phyloP scores from a whole-genome alignment of 768 basidiomycete genomes.

The Trametes cingulata region DNA sequence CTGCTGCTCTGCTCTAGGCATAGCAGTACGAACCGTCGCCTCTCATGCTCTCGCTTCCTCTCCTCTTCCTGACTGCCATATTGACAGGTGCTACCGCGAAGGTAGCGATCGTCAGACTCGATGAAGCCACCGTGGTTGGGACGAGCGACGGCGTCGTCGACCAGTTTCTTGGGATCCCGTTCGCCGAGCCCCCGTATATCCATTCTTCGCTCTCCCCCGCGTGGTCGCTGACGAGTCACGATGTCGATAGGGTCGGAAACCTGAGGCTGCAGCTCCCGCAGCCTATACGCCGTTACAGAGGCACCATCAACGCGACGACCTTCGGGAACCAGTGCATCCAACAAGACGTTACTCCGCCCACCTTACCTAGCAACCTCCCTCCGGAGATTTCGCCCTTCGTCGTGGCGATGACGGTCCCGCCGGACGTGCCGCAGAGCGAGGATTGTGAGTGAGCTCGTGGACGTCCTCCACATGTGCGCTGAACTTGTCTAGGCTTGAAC shows the following conservation, averaged over 20 bases:
- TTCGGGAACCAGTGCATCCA: slow-evolving; percentile 52
- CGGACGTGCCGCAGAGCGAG: slow-evolving; percentile 11
- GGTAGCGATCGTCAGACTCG: slow-evolving; percentile 8
- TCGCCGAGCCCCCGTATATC: slow-evolving; percentile 55
- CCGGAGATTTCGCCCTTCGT: slow-evolving; percentile 30
- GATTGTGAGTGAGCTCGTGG: slow-evolving; percentile 3
- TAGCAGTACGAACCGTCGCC: neutral
- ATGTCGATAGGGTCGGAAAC: slow-evolving; percentile 34
- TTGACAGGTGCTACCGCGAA: neutral
- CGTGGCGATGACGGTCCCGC: neutral
- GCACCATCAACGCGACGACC: slow-evolving; percentile 38
- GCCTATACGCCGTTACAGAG: slow-evolving; percentile 37
- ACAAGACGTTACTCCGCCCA: slow-evolving; percentile 38
- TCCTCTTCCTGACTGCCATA: neutral
- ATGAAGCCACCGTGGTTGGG: slow-evolving; percentile 49
- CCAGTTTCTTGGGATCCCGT: slow-evolving; percentile 56
- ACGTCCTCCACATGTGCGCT: neutral
- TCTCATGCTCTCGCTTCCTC: neutral
- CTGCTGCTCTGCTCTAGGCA: neutral
- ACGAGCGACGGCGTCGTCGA: slow-evolving; percentile 33
- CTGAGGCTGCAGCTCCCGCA: slow-evolving; percentile 48
- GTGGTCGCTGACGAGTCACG: slow-evolving; percentile 33
- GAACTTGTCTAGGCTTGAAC: slow-evolving; percentile 42
- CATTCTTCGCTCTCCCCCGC: neutral
- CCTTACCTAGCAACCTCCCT: slow-evolving; percentile 39